Percentiles rank a stretch among this genome's conserved stretches.
Evolutionary conservation across 108 stramenopile species (phyloP).

Genomic region (Cyclotella baltica): DNA sequence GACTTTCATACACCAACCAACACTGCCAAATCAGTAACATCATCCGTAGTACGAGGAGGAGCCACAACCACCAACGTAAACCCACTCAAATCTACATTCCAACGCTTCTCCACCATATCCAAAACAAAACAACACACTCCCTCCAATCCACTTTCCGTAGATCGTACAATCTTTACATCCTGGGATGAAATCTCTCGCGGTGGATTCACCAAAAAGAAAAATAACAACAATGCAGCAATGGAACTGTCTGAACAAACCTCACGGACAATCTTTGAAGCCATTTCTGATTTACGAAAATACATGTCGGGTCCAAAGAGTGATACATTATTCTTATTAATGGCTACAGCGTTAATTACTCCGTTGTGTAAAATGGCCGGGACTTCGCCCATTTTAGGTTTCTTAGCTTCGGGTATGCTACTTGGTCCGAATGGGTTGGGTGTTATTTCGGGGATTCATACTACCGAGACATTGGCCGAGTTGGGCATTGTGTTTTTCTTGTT

Average conservation of each 20-base stretch:
- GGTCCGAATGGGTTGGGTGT: conserved; percentile 92
- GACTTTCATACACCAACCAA: background rate
- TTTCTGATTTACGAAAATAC: conserved; percentile 63
- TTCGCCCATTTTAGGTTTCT: conserved; percentile 94
- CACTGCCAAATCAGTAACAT: background rate
- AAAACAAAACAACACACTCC: conserved; percentile 4
- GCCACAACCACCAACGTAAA: background rate
- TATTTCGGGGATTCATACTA: conserved; percentile 82
- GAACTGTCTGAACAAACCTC: conserved; percentile 48
- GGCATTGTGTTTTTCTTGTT: conserved; percentile 98
- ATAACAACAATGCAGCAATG: conserved; percentile 14
- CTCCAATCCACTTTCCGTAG: conserved; percentile 17
- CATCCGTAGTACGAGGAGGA: conserved; percentile 1
- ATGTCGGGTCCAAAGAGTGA: conserved; percentile 92
- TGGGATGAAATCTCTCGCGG: conserved; percentile 47
- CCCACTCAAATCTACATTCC: background rate
- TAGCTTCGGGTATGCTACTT: conserved; percentile 89
- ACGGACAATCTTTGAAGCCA: conserved; percentile 68
- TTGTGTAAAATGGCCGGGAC: conserved; percentile 84
- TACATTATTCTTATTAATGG: conserved; percentile 83
- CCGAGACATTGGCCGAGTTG: conserved; percentile 88
- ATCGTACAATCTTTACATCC: conserved; percentile 41
- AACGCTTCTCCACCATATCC: background rate
- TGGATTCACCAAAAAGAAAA: conserved; percentile 17
- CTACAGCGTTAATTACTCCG: conserved; percentile 91